Base-by-base conservation (phyloP, 1,284 basidiomycete genomes). In the Ustilago nuda region DNA sequence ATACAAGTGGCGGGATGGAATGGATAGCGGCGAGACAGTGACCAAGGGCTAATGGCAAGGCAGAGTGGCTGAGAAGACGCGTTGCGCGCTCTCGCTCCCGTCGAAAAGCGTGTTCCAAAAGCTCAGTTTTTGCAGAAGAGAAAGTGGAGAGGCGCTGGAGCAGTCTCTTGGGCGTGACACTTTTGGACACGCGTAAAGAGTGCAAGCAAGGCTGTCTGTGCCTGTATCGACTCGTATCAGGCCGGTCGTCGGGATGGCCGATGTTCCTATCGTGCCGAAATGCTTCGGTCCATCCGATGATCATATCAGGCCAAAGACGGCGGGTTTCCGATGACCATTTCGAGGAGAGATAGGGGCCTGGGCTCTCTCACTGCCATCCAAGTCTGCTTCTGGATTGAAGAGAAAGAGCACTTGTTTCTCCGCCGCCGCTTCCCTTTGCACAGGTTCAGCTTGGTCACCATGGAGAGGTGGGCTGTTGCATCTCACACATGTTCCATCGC, bases 111-210 rank as follows among this genome's bases (percentile, higher is more conserved):
- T 56, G 55, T 56, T 27, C 27, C 37, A 37, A 54, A 56, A 56
- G 55, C 55, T 43, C 41, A 55, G 54, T 55, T 55, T 30, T 43
- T 37, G 52, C 52, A 53, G 30, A 6, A n/a, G 33, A 36, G 15
- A 9, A n/a, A 37, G 53, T 55, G 53, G 53, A 37, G 53, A 36
- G 45, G 36, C 46, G 53, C 35, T 51, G 12, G 57, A 41, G 35
- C 57, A 41, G 46, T 33, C 17, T 46, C 15, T 17, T 58, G 33
- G 41, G 41, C 46, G 56, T 58, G 36, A 46, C 35, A 50, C 19
- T 58, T 48, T 48, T 4, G 33, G 13, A 3, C 35, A 51, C 57
- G 57, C 57, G 57, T 60, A 60, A 60, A 60, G 57, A 60, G 56
- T 27, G 23, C 23, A 27, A 27, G 23, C 3, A 27, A 27, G 23